These are phyloP conservation scores for Zelonia costaricensis DNA, from an alignment of 208 protist species.

Conservation along the genomic window DNA sequence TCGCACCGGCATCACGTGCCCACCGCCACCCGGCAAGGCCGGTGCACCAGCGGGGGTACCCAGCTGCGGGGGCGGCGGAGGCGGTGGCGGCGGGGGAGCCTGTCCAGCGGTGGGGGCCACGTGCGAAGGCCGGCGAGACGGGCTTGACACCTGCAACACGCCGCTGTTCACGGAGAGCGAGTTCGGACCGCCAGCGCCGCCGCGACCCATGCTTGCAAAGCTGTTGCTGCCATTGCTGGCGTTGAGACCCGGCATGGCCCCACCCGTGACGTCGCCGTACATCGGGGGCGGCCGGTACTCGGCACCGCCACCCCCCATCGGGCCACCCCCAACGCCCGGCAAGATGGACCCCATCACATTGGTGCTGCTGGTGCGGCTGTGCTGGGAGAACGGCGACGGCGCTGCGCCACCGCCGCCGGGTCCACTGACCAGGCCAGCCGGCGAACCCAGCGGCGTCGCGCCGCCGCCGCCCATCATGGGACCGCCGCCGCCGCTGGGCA, in stretches of 20 bases:
- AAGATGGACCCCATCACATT: background rate
- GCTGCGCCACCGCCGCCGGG: background rate
- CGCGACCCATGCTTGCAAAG: no score
- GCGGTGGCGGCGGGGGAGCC: no score
- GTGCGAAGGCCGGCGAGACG: no score
- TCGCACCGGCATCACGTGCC: background rate
- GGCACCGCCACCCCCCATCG: background rate
- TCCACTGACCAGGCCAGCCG: conserved; percentile 2
- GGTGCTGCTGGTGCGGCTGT: conserved; percentile 16
- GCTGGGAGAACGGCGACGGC: conserved; percentile 4
- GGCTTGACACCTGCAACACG: no score
- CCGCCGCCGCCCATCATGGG: background rate
- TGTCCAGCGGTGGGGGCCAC: no score
- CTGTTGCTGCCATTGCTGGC: background rate
- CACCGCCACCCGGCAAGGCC: no score
- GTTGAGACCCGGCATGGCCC: background rate
- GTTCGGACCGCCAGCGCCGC: no score
- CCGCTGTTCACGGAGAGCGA: no score
- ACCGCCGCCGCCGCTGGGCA: background rate
- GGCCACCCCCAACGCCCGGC: background rate
- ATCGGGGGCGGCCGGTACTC: conserved; percentile 19
- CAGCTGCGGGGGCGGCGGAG: no score
- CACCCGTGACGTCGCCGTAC: conserved; percentile 5
- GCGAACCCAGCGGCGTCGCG: background rate
- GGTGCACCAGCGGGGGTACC: no score